Percentiles rank a stretch among this genome's conserved stretches.
Conservation (phyloP, 2,329 filamentous ascomycete species). For the Diatrype stigma region DNA sequence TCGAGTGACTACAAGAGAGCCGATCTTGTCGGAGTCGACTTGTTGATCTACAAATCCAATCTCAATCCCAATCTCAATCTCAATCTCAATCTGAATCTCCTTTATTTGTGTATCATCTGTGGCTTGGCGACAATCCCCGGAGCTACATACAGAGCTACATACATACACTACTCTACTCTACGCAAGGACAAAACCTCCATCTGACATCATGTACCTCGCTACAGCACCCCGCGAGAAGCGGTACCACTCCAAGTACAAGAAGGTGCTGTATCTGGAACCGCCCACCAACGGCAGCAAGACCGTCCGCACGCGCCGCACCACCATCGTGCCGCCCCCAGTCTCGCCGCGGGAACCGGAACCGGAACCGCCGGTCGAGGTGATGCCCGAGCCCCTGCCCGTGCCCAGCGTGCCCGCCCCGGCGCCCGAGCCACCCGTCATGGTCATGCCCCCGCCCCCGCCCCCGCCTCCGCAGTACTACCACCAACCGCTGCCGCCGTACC, state of each 20-base stretch:
- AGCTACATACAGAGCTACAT: too few species aligned
- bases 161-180: too few species aligned
- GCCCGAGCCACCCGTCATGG: constrained; percentile 13
- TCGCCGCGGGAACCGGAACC: constrained; percentile 18
- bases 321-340: constrained; percentile 30
- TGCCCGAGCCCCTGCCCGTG: constrained; percentile 17
- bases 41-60: background rate
- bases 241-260: constrained; percentile 32
- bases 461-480: constrained; percentile 11
- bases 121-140: too few species aligned
- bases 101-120: too few species aligned
- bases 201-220: constrained; percentile 28
- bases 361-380: constrained; percentile 2
- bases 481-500: constrained; percentile 3
- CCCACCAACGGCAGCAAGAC: constrained; percentile 32
- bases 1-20: background rate
- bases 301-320: constrained; percentile 33
- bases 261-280: constrained; percentile 37
- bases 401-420: constrained; percentile 2
- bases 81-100: constrained; percentile 2
- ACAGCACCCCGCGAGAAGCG: constrained; percentile 29
- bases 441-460: constrained; percentile 21
- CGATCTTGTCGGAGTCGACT: background rate
- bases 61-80: background rate
- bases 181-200: too few species aligned